Evolutionary conservation across 495 filamentous ascomycete genomes (phyloP).

Genomic region (Tuber indicum): DNA sequence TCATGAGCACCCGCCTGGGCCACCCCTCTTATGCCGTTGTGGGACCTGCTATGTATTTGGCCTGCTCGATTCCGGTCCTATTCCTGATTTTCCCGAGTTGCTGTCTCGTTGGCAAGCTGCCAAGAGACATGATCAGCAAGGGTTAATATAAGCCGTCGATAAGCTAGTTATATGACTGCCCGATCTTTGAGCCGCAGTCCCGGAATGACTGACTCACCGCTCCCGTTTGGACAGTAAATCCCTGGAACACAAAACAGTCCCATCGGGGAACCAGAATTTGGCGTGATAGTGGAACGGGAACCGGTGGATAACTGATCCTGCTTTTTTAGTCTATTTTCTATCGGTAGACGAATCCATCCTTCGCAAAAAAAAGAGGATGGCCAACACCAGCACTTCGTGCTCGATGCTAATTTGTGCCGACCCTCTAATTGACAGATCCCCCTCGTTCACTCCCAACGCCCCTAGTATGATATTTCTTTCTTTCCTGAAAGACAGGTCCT

Average conservation of each 20-base stretch:
- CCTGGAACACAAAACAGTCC: background rate
- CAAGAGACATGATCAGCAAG: background rate
- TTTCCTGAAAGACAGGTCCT: background rate
- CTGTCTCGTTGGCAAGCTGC: background rate
- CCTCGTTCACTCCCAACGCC: background rate
- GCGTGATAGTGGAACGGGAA: background rate
- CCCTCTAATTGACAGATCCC: background rate
- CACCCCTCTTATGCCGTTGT: background rate
- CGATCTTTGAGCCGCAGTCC: background rate
- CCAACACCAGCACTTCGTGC: background rate
- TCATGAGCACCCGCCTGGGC: background rate
- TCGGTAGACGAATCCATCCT: background rate
- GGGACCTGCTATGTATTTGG: background rate
- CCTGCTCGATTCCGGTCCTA: background rate
- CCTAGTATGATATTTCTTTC: background rate
- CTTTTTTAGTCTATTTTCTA: background rate
- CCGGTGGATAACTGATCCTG: background rate
- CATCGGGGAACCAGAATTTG: background rate
- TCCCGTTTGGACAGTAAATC: background rate
- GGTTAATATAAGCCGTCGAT: background rate
- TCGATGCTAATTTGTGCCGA: background rate
- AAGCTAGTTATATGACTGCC: background rate
- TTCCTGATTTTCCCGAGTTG: background rate
- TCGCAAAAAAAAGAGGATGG: background rate
- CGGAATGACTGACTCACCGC: background rate